These are phyloP conservation scores for Fragaria nilgerrensis DNA, from an alignment of 306 rosid species.

Conservation along the genomic window DNA sequence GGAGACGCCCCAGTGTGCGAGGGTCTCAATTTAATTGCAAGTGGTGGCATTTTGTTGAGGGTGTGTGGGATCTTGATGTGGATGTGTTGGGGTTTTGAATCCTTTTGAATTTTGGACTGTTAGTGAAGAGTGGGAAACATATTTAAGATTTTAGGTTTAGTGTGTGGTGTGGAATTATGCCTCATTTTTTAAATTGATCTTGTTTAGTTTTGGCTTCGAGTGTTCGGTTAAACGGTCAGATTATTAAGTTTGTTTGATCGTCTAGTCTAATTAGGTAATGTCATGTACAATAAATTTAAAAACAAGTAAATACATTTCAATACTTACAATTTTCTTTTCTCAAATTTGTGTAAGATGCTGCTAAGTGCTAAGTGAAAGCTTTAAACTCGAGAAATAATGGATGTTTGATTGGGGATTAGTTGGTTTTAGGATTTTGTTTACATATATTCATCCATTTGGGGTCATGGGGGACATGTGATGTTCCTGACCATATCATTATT, in stretches of 20 bases:
- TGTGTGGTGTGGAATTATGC: neutral
- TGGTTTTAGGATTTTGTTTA: neutral
- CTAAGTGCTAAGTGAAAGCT: neutral
- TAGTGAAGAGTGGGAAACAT: neutral
- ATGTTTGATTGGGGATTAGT: neutral
- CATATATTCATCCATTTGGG: neutral
- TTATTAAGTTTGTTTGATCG: neutral
- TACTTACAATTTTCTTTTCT: too few relatives aligned
- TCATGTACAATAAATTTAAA: too few relatives aligned
- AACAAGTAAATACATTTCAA: too few relatives aligned
- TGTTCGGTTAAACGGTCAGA: too few relatives aligned
- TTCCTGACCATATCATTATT: neutral
- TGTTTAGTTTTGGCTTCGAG: neutral
- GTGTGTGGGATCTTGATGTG: neutral
- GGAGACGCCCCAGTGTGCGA: neutral
- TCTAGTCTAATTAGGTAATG: too few relatives aligned
- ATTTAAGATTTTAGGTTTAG: neutral
- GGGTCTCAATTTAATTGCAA: constrained; percentile 1
- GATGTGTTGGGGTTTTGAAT: constrained; percentile 1
- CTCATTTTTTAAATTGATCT: neutral
- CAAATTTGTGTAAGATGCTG: neutral
- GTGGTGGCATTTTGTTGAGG: constrained; percentile 12
- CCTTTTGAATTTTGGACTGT: neutral
- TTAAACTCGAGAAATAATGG: neutral
- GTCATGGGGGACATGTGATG: constrained; percentile 4